A percentile compares a stretch with the other conserved stretches of the same genome.
Evolutionary conservation across 345 rosid genomes (phyloP).

Genomic region (Linum lewisii): DNA sequence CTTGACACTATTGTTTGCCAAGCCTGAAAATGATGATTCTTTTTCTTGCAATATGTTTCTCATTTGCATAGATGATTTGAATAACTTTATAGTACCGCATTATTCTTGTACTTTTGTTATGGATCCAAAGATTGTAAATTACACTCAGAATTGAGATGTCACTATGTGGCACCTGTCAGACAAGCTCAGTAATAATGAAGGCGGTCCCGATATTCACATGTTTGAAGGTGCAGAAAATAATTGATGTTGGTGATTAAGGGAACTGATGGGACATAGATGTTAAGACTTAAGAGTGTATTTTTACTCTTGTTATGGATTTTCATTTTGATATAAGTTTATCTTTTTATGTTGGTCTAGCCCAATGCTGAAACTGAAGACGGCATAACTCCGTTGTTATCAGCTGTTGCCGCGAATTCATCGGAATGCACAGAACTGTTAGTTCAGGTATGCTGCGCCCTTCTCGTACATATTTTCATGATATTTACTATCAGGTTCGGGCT

Average conservation of each 20-base stretch:
- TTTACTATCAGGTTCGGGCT: neutral
- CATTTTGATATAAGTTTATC: neutral
- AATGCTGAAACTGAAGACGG: constrained; percentile 80
- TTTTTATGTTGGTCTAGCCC: constrained; percentile 45
- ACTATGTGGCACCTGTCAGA: neutral
- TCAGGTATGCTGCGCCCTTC: constrained; percentile 34
- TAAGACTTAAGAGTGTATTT: neutral
- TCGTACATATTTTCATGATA: neutral
- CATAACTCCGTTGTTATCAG: constrained; percentile 74
- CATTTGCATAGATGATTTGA: too few species aligned
- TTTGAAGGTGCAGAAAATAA: neutral
- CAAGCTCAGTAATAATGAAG: neutral
- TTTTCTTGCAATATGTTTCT: neutral
- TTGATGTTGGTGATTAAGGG: too few species aligned
- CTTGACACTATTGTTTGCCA: neutral
- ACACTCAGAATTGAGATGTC: neutral
- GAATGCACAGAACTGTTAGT: constrained; percentile 61
- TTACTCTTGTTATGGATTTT: neutral
- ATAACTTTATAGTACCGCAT: too few species aligned
- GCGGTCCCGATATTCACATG: neutral
- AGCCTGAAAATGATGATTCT: too few species aligned
- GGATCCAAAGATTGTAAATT: neutral
- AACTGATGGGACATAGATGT: too few species aligned
- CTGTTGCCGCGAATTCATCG: constrained; percentile 86
- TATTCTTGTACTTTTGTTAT: neutral